Evolutionary conservation across 371 early-diverging fungal species (phyloP).

Genomic region (Rhizomucor pusillus): DNA sequence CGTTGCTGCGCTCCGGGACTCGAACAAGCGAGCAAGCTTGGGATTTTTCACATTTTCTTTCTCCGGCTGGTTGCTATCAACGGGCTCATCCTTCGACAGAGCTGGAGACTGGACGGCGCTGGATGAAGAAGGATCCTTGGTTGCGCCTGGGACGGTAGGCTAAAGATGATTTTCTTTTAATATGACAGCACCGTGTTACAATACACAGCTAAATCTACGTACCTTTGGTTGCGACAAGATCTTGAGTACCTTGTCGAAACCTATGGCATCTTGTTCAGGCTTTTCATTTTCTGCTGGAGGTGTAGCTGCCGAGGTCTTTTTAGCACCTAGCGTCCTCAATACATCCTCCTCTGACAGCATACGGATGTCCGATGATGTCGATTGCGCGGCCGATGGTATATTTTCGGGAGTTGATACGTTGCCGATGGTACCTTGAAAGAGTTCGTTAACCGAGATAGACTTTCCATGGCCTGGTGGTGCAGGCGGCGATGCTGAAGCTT

Average conservation of each 20-base stretch:
- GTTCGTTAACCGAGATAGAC: constrained; percentile 50
- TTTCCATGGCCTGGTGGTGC: constrained; percentile 25
- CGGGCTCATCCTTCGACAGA: too few relatives aligned
- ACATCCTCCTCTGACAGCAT: constrained; percentile 65
- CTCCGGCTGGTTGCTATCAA: too few relatives aligned
- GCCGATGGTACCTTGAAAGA: constrained; percentile 51
- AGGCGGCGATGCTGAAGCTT: constrained; percentile 9
- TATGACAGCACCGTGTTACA: too few relatives aligned
- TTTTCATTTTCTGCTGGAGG: constrained; percentile 9
- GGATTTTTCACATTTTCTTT: too few relatives aligned
- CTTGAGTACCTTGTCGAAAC: constrained; percentile 59
- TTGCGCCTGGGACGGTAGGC: too few relatives aligned
- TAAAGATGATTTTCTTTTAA: too few relatives aligned
- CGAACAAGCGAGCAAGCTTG: too few relatives aligned
- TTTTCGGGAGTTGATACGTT: background rate
- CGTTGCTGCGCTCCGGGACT: too few relatives aligned
- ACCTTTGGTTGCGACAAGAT: constrained; percentile 57
- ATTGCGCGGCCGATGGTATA: background rate
- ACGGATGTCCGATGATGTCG: constrained; percentile 26
- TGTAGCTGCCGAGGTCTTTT: constrained; percentile 14
- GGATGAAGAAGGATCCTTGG: too few relatives aligned
- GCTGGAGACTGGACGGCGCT: too few relatives aligned
- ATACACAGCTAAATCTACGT: too few relatives aligned
- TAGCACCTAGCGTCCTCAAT: constrained; percentile 49
- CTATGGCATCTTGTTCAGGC: constrained; percentile 50